phyloP scores from a whole-genome alignment of 1,284 basidiomycete genomes.

The Thecaphora thlaspeos region DNA sequence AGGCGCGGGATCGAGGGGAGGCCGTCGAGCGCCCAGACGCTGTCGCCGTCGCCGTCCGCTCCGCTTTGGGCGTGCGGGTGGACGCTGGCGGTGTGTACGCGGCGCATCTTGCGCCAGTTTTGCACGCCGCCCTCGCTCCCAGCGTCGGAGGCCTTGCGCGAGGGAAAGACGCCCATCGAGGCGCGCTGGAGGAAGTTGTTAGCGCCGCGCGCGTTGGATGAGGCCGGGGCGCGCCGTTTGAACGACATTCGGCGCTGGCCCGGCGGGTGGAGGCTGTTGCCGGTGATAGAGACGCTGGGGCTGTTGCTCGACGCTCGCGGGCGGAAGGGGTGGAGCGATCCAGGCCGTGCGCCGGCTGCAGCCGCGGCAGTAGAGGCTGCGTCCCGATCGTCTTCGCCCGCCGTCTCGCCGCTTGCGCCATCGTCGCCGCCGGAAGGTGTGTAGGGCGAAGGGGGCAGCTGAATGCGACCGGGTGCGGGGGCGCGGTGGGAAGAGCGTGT shows the following conservation, averaged over 20 bases:
- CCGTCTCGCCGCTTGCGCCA: no score
- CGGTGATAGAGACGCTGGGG: constrained; percentile 17
- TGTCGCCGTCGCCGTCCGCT: constrained; percentile 6
- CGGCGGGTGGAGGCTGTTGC: constrained; percentile 1
- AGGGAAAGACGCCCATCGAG: constrained; percentile 36
- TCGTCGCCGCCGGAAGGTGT: not conserved
- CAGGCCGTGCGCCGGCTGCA: no score
- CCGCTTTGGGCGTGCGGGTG: constrained; percentile 3
- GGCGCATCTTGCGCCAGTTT: constrained; percentile 9
- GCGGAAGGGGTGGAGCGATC: constrained; percentile 1
- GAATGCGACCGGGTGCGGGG: constrained; percentile 23
- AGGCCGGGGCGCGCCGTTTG: constrained; percentile 19
- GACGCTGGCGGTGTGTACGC: constrained; percentile 22
- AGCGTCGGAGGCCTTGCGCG: constrained; percentile 14
- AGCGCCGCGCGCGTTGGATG: no score
- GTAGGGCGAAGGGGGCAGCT: constrained; percentile 26
- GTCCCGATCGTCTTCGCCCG: no score
- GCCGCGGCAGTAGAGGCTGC: no score
- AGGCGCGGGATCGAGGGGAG: constrained; percentile 30
- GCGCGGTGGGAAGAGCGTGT: constrained; percentile 8
- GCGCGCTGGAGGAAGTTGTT: constrained; percentile 35
- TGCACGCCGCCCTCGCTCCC: constrained; percentile 14
- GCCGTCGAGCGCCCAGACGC: constrained; percentile 22
- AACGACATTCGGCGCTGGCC: constrained; percentile 28
- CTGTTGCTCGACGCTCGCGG: constrained; percentile 14